A percentile compares a stretch with the other conserved stretches of the same genome.
These are phyloP conservation scores for Knufia fluminis DNA, from an alignment of 2,329 filamentous ascomycete genomes.

Conservation along the genomic window DNA sequence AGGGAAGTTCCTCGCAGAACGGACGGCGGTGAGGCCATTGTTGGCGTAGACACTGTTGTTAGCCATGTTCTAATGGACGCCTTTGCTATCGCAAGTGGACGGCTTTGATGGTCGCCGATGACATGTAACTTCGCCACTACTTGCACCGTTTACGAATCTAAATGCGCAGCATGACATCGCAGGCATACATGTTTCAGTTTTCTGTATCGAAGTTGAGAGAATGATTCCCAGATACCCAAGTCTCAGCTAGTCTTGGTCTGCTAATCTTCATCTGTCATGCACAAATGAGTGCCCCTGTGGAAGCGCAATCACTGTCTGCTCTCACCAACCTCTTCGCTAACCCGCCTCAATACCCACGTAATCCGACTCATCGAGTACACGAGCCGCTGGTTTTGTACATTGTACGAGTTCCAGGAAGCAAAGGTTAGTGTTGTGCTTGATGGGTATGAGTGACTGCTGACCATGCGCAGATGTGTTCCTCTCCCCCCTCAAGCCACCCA, in stretches of 20 bases:
- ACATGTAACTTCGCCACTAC: neutral
- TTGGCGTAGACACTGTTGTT: no score
- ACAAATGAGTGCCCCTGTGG: slow-evolving; percentile 38
- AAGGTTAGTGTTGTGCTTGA: slow-evolving; percentile 49
- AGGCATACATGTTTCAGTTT: neutral
- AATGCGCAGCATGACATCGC: neutral
- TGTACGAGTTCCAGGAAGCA: slow-evolving; percentile 80
- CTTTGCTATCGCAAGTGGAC: neutral
- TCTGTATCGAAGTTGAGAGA: neutral
- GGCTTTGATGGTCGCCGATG: neutral
- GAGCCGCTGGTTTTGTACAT: slow-evolving; percentile 81
- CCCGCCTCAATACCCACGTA: slow-evolving; percentile 75
- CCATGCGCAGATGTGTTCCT: slow-evolving; percentile 68
- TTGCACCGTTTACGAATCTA: neutral
- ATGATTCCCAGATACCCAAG: neutral
- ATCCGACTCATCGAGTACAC: slow-evolving; percentile 58
- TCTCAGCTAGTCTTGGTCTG: neutral
- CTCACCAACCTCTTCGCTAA: slow-evolving; percentile 75
- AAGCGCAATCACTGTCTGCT: slow-evolving; percentile 73
- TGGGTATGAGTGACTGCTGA: slow-evolving; percentile 8
- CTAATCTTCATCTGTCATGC: slow-evolving; percentile 3
- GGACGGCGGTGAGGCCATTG: no score
- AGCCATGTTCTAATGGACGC: no score
- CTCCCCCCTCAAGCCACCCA: slow-evolving; percentile 77
- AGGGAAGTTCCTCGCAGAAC: neutral